Evolutionary conservation across 305 asterid genomes (phyloP), one percentile per base, ranked within the genome.

Genomic region (Fraxinus xanthoxyloides): DNA sequence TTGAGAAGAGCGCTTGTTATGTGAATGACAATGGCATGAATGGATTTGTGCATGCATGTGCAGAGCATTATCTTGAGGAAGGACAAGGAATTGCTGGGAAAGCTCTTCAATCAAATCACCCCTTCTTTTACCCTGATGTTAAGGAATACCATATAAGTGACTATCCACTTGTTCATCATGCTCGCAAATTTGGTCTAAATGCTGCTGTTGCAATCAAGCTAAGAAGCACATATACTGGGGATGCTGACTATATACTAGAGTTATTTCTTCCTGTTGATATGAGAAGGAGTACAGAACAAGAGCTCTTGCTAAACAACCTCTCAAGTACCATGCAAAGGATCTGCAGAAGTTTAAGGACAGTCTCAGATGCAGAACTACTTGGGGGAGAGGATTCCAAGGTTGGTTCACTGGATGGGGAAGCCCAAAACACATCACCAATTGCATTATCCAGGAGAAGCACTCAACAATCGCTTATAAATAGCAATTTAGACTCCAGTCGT

Each of bases 71-170:
- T 86, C 95, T 94, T 15, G 92, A 88, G 69, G 88, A 80, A 83
- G 97, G 98, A 56, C 92, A 94, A 87, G 96, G 98, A 43, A 84
- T 92, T 76, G 95, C 79, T 6, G 98, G 98, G 74, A 93, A 90
- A 84, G 95, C 98, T 23, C 88, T 94, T 84, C 92, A 88, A 79
- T 89, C 92, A 8, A 92, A 87, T 80, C 87, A 84, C 36, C 97
- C 98, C 13, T 88, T 89, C 80, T 94, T 92, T 80, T 82, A 76
- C 69, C 85, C 89, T 6, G 92, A 94, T 70, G 92, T 92, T 69
- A 92, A 91, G 86, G 90, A 91, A 73, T 93, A 86, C 65, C 88
- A 92, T 82, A 86, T 93, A 81, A 90, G 89, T 76, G 94, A 93
- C 70, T 93, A 94, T 85, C 97, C 96, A 13, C 90, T 91, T 1